These are phyloP conservation scores for Colletotrichum magnum DNA, from an alignment of 2,329 filamentous ascomycete species.

Conservation along the genomic window DNA sequence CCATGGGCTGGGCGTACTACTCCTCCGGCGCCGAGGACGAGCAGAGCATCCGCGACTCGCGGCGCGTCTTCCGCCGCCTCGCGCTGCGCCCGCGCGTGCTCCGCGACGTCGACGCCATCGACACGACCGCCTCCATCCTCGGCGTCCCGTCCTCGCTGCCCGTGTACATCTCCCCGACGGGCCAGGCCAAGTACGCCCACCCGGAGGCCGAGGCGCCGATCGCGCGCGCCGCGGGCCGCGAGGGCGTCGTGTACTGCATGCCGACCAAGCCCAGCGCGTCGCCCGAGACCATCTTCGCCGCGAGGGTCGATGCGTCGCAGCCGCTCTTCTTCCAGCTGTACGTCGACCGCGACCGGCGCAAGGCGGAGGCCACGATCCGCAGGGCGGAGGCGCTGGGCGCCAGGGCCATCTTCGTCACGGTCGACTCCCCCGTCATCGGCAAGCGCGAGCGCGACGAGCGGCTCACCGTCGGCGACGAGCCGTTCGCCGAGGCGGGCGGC, in stretches of 20 bases:
- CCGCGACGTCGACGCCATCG: conserved; percentile 79
- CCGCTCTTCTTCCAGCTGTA: conserved; percentile 72
- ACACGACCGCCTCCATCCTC: conserved; percentile 67
- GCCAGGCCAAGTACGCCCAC: conserved; percentile 75
- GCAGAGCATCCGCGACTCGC: conserved; percentile 80
- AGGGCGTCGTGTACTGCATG: conserved; percentile 36
- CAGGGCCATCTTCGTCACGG: conserved; percentile 69
- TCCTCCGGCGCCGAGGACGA: conserved; percentile 86
- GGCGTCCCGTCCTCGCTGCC: conserved; percentile 67
- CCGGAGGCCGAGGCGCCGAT: conserved; percentile 67
- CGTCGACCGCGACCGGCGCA: conserved; percentile 67
- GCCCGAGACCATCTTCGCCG: conserved; percentile 20
- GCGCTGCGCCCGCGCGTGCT: conserved; percentile 83
- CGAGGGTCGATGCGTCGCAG: neutral
- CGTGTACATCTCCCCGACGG: conserved; percentile 74
- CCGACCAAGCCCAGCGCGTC: conserved; percentile 31
- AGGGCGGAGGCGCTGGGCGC: conserved; percentile 62
- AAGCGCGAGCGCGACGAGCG: conserved; percentile 66
- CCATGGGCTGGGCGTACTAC: conserved; percentile 73
- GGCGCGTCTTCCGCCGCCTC: conserved; percentile 79
- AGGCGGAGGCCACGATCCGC: conserved; percentile 63
- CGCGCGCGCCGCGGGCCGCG: conserved; percentile 19
- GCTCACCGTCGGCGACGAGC: conserved; percentile 60
- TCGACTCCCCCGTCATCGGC: conserved; percentile 69
- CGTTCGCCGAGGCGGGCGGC: conserved; percentile 56